Evolutionary conservation across 2,329 filamentous ascomycete species (phyloP).

Genomic region (Cytospora chrysosperma): DNA sequence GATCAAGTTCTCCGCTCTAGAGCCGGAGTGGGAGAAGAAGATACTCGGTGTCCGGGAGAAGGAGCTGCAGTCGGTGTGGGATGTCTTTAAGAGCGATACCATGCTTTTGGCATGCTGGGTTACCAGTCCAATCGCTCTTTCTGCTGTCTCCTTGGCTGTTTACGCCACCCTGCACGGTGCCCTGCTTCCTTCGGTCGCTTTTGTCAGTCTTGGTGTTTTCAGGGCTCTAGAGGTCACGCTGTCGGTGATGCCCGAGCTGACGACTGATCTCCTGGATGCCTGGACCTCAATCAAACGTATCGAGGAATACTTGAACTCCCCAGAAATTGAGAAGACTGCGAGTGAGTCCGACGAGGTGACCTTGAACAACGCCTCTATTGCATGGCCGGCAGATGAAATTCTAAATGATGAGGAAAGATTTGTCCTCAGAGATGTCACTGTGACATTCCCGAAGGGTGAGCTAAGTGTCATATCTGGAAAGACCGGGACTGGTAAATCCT

Average conservation of each 20-base stretch:
- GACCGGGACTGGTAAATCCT: slow-evolving; percentile 75
- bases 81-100: slow-evolving; percentile 63
- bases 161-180: slow-evolving; percentile 64
- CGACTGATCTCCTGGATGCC: slow-evolving; percentile 68
- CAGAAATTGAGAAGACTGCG: slow-evolving; percentile 59
- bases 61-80: slow-evolving; percentile 67
- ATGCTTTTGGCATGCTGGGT: slow-evolving; percentile 68
- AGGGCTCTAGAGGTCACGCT: slow-evolving; percentile 70
- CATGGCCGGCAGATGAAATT: slow-evolving; percentile 69
- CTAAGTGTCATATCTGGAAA: slow-evolving; percentile 74
- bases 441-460: slow-evolving; percentile 66
- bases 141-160: slow-evolving; percentile 67
- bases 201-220: slow-evolving; percentile 75
- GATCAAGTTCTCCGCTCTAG: slow-evolving; percentile 80
- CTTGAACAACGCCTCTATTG: slow-evolving; percentile 67
- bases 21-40: slow-evolving; percentile 71
- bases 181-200: slow-evolving; percentile 71
- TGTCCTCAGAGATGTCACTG: slow-evolving; percentile 60
- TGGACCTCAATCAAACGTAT: slow-evolving; percentile 72
- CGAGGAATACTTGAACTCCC: slow-evolving; percentile 65
- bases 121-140: slow-evolving; percentile 69
- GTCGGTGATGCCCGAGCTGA: slow-evolving; percentile 69
- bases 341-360: slow-evolving; percentile 58
- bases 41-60: slow-evolving; percentile 63
- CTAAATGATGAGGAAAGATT: slow-evolving; percentile 60